Evolutionary conservation across 257 asterid genomes (phyloP).

Genomic region (Verbena officinalis): DNA sequence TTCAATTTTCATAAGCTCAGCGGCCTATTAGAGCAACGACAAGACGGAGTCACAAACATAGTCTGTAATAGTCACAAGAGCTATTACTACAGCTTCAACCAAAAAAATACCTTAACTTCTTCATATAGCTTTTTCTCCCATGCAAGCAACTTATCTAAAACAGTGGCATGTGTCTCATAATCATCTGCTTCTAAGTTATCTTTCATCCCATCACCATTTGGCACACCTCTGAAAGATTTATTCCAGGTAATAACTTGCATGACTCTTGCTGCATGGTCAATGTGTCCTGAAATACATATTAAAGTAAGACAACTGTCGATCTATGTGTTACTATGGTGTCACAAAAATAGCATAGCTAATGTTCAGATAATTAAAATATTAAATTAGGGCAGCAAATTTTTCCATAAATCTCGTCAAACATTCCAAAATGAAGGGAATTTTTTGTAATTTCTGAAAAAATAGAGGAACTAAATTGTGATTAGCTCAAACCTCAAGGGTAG

Average conservation of each 20-base stretch:
- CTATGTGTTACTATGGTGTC: background rate
- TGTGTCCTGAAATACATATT: slow-evolving; percentile 70
- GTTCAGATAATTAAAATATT: background rate
- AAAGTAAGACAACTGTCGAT: background rate
- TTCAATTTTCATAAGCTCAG: slow-evolving; percentile 86
- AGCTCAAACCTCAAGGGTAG: too few relatives aligned
- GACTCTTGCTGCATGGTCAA: slow-evolving; percentile 92
- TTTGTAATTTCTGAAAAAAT: too few relatives aligned
- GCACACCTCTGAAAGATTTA: slow-evolving; percentile 73
- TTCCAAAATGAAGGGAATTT: too few relatives aligned
- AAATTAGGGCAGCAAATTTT: background rate
- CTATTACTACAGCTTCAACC: too few relatives aligned
- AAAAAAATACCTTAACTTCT: slow-evolving; percentile 99
- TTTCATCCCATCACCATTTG: slow-evolving; percentile 59
- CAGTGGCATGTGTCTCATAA: slow-evolving; percentile 89
- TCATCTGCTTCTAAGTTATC: slow-evolving; percentile 67
- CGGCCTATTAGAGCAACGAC: slow-evolving; percentile 55
- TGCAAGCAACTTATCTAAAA: slow-evolving; percentile 91
- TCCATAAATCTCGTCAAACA: slow-evolving; percentile 16
- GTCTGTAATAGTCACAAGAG: background rate
- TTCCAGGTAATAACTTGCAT: slow-evolving; percentile 99
- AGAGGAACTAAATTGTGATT: slow-evolving; percentile 1
- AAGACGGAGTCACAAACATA: slow-evolving; percentile 12
- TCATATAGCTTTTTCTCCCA: slow-evolving; percentile 99
- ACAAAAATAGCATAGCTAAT: background rate